Percentiles rank a stretch among this genome's conserved stretches.
These are phyloP conservation scores for Simmondsia chinensis DNA, from an alignment of 148 eudicot genomes.

Conservation along the genomic window DNA sequence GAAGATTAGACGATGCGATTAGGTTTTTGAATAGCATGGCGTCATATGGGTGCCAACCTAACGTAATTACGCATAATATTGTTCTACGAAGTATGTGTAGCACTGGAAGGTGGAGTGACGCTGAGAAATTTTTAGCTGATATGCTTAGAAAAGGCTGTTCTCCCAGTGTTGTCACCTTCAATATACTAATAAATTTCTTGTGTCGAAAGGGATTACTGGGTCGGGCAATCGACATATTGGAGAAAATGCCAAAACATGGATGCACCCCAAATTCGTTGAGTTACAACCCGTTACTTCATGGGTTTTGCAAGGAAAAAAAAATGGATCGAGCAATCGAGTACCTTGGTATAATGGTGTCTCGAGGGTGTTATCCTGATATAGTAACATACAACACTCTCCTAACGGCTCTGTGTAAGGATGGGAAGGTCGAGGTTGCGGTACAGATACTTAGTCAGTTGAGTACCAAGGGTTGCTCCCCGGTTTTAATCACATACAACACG, in stretches of 20 bases:
- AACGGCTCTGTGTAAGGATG: conserved; percentile 63
- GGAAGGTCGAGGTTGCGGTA: conserved; percentile 53
- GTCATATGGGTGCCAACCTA: conserved; percentile 51
- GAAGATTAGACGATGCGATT: conserved; percentile 57
- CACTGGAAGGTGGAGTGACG: conserved; percentile 62
- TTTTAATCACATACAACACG: conserved; percentile 53
- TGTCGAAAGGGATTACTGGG: conserved; percentile 56
- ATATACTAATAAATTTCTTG: conserved; percentile 58
- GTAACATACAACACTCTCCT: conserved; percentile 67
- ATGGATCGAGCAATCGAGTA: conserved; percentile 65
- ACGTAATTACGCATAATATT: conserved; percentile 55
- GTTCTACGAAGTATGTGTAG: conserved; percentile 53
- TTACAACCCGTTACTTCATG: conserved; percentile 60
- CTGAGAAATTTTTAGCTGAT: conserved; percentile 46
- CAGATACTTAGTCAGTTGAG: conserved; percentile 52
- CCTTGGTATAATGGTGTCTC: conserved; percentile 52
- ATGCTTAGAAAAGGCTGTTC: conserved; percentile 57
- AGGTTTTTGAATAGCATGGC: conserved; percentile 44
- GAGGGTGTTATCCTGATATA: conserved; percentile 68
- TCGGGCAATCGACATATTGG: conserved; percentile 54
- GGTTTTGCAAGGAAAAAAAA: conserved; percentile 65
- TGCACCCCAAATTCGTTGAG: conserved; percentile 63
- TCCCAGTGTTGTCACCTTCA: conserved; percentile 58
- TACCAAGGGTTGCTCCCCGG: conserved; percentile 51
- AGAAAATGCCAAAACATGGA: conserved; percentile 48